Evolutionary conservation across 306 rosid species (phyloP).

Genomic region (Fagus sylvatica): DNA sequence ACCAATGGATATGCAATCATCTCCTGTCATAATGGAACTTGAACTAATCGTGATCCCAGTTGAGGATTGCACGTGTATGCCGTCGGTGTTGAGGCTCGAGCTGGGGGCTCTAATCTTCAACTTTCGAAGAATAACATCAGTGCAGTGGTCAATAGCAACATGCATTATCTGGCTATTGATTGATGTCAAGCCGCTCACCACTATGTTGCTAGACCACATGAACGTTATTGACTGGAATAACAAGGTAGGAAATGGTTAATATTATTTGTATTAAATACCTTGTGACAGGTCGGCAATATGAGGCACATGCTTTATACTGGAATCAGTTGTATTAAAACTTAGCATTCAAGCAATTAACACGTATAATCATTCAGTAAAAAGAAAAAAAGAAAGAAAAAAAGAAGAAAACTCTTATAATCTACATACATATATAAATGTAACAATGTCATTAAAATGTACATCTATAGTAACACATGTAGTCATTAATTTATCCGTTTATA

Average conservation of each 20-base stretch:
- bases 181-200: constrained; percentile 44
- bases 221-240: constrained; percentile 40
- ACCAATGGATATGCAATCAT: constrained; percentile 54
- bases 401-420: too few relatives aligned
- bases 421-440: too few relatives aligned
- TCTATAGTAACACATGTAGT: too few relatives aligned
- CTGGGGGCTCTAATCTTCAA: constrained; percentile 48
- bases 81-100: constrained; percentile 59
- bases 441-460: too few relatives aligned
- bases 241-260: neutral
- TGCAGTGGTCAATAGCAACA: constrained; percentile 43
- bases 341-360: neutral
- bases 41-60: constrained; percentile 25
- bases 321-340: neutral
- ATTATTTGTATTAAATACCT: neutral
- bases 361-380: too few relatives aligned
- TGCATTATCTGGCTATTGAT: constrained; percentile 46
- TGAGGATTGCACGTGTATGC: constrained; percentile 47
- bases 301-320: neutral
- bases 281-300: neutral
- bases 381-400: too few relatives aligned
- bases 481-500: too few relatives aligned
- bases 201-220: constrained; percentile 39
- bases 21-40: constrained; percentile 48
- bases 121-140: constrained; percentile 23